Percentiles rank a stretch among this genome's conserved stretches.
phyloP scores from a whole-genome alignment of 2,329 filamentous ascomycete species.

The Colletotrichum sp. region DNA sequence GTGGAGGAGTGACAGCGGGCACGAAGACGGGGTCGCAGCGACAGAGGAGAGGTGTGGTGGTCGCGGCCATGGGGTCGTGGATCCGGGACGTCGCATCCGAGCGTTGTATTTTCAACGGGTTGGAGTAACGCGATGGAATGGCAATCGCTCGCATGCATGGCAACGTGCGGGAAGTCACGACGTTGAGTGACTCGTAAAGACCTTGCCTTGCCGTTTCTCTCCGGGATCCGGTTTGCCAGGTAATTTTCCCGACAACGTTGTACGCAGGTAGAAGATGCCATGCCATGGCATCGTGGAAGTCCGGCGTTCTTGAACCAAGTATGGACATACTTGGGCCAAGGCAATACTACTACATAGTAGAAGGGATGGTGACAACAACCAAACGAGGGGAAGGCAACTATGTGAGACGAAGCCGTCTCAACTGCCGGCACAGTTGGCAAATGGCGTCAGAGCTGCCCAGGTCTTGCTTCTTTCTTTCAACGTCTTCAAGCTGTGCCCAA shows the following conservation, averaged over 20 bases:
- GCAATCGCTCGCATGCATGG: neutral
- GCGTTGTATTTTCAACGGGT: neutral
- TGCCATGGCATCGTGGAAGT: neutral
- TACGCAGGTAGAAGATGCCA: neutral
- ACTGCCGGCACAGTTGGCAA: neutral
- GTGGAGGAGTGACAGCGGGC: neutral
- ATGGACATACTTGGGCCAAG: neutral
- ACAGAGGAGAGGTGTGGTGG: neutral
- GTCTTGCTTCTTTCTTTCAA: neutral
- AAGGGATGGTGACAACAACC: neutral
- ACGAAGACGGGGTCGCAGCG: neutral
- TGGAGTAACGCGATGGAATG: neutral
- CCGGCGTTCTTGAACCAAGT: neutral
- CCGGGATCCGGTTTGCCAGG: neutral
- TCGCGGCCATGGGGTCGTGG: neutral
- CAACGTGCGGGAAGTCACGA: neutral
- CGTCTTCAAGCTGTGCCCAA: neutral
- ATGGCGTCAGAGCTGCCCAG: neutral
- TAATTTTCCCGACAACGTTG: neutral
- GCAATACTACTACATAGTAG: neutral
- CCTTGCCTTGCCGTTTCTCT: neutral
- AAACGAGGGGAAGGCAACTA: neutral
- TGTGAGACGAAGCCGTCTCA: neutral
- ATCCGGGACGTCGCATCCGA: slow-evolving; percentile 4
- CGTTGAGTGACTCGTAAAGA: neutral